A percentile compares a stretch with the other conserved stretches of the same genome.
Evolutionary conservation across 768 basidiomycete species (phyloP).

Genomic region (Mycena maculata): DNA sequence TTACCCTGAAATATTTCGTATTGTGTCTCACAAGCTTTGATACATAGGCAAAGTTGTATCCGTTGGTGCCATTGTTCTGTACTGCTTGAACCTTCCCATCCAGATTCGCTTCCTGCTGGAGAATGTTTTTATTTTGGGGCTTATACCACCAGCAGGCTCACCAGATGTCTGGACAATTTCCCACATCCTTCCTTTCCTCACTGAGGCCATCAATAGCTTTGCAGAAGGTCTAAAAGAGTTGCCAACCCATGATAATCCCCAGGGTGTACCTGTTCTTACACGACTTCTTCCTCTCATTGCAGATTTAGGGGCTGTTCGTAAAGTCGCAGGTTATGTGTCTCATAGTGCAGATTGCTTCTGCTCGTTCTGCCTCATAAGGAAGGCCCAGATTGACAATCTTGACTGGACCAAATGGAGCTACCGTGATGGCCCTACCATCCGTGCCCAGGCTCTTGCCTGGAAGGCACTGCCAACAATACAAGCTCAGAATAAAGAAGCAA

Average conservation of each 20-base stretch:
- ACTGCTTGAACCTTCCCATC: too few relatives aligned
- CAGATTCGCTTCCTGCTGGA: too few relatives aligned
- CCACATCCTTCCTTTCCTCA: background rate
- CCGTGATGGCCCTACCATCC: background rate
- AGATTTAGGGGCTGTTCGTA: too few relatives aligned
- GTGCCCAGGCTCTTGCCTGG: background rate
- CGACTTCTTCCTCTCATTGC: too few relatives aligned
- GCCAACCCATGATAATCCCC: too few relatives aligned
- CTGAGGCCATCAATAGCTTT: background rate
- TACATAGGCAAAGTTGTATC: background rate
- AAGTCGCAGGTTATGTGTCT: too few relatives aligned
- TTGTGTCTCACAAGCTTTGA: background rate
- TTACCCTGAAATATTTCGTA: background rate
- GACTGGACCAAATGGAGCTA: background rate
- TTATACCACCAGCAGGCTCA: too few relatives aligned
- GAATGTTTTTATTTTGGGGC: too few relatives aligned
- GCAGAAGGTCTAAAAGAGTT: background rate
- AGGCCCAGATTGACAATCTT: background rate
- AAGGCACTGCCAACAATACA: background rate
- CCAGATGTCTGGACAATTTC: too few relatives aligned
- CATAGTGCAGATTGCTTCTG: too few relatives aligned
- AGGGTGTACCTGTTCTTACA: too few relatives aligned
- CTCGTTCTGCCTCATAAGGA: background rate
- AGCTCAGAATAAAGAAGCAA: too few relatives aligned
- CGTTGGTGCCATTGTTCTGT: background rate